A percentile compares a stretch with the other conserved stretches of the same genome.
Conservation (phyloP, 257 asterid species). For the Solanum sejunctum region DNA sequence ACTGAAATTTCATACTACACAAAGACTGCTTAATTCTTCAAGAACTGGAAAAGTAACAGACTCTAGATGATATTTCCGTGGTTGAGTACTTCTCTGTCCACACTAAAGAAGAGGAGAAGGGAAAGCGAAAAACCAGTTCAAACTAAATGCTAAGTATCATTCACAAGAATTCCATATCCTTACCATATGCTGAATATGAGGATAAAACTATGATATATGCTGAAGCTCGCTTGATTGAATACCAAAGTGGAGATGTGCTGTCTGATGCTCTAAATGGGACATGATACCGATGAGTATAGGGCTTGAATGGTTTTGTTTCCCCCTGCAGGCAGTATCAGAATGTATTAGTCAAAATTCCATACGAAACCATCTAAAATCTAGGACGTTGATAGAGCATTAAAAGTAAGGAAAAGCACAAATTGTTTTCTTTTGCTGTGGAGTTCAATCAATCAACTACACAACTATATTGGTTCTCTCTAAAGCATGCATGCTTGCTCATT, state of each 20-base stretch:
- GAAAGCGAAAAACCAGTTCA: neutral
- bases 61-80: neutral
- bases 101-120: neutral
- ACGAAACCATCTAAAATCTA: neutral
- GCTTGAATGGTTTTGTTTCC: slow-evolving; percentile 75
- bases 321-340: slow-evolving; percentile 42
- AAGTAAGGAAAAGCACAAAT: neutral
- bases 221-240: slow-evolving; percentile 88
- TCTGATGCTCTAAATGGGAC: slow-evolving; percentile 49
- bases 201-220: slow-evolving; percentile 82
- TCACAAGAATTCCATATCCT: neutral
- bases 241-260: slow-evolving; percentile 73
- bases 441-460: neutral
- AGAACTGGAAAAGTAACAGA: neutral
- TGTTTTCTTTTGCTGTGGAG: neutral
- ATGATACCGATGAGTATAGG: slow-evolving; percentile 55
- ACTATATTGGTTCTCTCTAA: neutral
- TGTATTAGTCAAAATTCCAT: neutral
- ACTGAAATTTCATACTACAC: neutral
- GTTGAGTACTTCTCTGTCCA: neutral
- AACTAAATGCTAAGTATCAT: neutral
- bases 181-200: slow-evolving; percentile 88
- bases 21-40: neutral
- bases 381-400: neutral
- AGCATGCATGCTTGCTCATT: neutral